Percentiles rank a stretch among this genome's conserved stretches.
Conservation (phyloP, 768 basidiomycete genomes). For the Mycena leptocephala region DNA sequence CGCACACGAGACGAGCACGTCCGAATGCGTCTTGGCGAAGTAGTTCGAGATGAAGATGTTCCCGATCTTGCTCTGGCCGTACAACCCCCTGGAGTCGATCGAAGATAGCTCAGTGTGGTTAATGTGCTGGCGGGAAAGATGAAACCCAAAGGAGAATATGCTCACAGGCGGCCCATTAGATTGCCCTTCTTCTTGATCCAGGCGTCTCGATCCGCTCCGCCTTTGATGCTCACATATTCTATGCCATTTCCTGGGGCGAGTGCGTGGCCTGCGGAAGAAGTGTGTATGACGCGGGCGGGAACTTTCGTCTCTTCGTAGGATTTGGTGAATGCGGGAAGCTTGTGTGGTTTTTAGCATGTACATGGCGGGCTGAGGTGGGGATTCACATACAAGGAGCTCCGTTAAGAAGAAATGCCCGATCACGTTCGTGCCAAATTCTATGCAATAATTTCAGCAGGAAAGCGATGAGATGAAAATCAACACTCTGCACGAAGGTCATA, state of each 20-base stretch:
- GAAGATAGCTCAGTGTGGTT: not conserved
- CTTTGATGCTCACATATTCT: constrained; percentile 1
- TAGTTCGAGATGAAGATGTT: constrained; percentile 48
- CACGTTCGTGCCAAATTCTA: constrained; percentile 38
- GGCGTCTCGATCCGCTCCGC: constrained; percentile 18
- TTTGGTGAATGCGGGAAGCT: constrained; percentile 38
- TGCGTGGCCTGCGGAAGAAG: constrained; percentile 24
- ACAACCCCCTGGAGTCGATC: not conserved
- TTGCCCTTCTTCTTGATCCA: constrained; percentile 5
- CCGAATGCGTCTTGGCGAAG: constrained; percentile 45
- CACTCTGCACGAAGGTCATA: constrained; percentile 17
- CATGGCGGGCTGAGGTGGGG: no score
- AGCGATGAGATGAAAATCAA: not conserved
- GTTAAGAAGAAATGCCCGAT: constrained; percentile 33
- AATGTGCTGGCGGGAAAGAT: not conserved
- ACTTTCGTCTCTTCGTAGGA: constrained; percentile 29
- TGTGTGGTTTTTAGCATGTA: not conserved
- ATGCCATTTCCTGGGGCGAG: not conserved
- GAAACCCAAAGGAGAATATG: not conserved
- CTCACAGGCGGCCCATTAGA: not conserved
- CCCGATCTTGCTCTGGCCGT: constrained; percentile 39
- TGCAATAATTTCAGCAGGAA: not conserved
- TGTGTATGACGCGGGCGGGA: constrained; percentile 47
- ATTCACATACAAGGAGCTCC: constrained; percentile 13
- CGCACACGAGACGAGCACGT: constrained; percentile 45